Evolutionary conservation across 768 basidiomycete species (phyloP).

Genomic region (Neoboletus magnificus): DNA sequence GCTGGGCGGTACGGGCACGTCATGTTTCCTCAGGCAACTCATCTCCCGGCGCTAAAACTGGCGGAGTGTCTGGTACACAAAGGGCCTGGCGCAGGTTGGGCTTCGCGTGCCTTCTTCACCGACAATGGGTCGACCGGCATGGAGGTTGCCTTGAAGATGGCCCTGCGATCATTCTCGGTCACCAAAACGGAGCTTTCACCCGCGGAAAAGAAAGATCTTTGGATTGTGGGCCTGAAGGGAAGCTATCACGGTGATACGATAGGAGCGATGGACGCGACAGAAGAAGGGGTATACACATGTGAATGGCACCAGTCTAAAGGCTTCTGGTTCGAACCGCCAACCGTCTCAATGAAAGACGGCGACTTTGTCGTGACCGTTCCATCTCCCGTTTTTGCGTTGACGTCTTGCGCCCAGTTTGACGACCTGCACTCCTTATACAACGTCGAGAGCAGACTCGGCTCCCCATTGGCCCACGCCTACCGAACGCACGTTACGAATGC

Average conservation of each 20-base stretch:
- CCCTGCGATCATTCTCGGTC: constrained; percentile 62
- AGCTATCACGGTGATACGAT: constrained; percentile 99
- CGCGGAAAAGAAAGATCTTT: constrained; percentile 49
- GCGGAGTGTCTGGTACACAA: constrained; percentile 71
- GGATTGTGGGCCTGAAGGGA: constrained; percentile 82
- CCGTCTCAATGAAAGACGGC: constrained; percentile 65
- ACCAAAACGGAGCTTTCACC: constrained; percentile 35
- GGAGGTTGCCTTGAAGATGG: constrained; percentile 99
- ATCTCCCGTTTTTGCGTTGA: constrained; percentile 37
- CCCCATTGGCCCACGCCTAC: constrained; percentile 65
- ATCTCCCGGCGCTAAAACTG: constrained; percentile 80
- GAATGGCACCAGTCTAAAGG: constrained; percentile 96
- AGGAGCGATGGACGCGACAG: constrained; percentile 93
- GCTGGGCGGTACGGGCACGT: constrained; percentile 96
- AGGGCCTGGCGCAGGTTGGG: constrained; percentile 90
- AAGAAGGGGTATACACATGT: constrained; percentile 88
- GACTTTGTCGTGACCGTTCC: constrained; percentile 53
- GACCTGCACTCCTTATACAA: constrained; percentile 68
- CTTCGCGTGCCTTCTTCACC: constrained; percentile 84
- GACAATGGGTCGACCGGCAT: constrained; percentile 96
- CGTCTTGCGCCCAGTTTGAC: constrained; percentile 22
- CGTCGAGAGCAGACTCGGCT: constrained; percentile 54
- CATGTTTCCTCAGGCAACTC: constrained; percentile 88
- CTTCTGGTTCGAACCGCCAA: constrained; percentile 90
- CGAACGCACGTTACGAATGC: constrained; percentile 50